Conservation (phyloP, 2,329 filamentous ascomycete species). For the Aspergillus fumigatus region DNA sequence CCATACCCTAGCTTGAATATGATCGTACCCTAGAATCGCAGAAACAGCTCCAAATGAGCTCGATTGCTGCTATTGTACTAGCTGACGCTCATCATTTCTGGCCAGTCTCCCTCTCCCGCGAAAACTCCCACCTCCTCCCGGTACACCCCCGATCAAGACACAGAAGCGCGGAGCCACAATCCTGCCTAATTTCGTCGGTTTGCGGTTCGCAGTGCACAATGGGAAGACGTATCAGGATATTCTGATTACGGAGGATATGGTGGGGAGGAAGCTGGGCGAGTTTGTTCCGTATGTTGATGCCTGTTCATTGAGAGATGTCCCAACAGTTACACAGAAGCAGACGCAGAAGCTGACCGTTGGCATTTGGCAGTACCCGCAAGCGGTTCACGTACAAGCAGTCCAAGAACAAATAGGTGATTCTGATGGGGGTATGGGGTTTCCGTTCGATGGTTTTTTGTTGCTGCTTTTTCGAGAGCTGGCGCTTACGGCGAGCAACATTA, state of each 20-base stretch:
- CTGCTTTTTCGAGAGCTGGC: not conserved
- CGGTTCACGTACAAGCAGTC: slow-evolving; percentile 64
- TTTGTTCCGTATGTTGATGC: slow-evolving; percentile 69
- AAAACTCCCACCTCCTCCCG: slow-evolving; percentile 52
- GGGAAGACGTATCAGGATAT: slow-evolving; percentile 82
- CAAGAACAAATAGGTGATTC: slow-evolving; percentile 58
- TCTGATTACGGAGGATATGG: slow-evolving; percentile 89
- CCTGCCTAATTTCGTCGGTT: slow-evolving; percentile 83
- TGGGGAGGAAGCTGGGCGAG: slow-evolving; percentile 90
- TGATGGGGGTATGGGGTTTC: not conserved
- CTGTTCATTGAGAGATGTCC: not conserved
- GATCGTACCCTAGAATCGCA: not conserved
- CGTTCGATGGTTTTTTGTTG: not conserved
- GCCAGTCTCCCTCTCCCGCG: slow-evolving; percentile 39
- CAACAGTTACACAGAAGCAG: too few relatives aligned
- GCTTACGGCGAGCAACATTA: not conserved
- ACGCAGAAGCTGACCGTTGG: not conserved
- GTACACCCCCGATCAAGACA: slow-evolving; percentile 70
- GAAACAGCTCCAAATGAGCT: not conserved
- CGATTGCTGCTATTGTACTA: not conserved
- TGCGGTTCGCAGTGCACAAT: slow-evolving; percentile 88
- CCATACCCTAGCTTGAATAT: not conserved
- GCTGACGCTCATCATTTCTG: not conserved
- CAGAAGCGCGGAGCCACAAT: slow-evolving; percentile 86
- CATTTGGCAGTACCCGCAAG: slow-evolving; percentile 57